Conservation (phyloP, 1,139 yeast species). For the Diutina pseudorugosa region DNA sequence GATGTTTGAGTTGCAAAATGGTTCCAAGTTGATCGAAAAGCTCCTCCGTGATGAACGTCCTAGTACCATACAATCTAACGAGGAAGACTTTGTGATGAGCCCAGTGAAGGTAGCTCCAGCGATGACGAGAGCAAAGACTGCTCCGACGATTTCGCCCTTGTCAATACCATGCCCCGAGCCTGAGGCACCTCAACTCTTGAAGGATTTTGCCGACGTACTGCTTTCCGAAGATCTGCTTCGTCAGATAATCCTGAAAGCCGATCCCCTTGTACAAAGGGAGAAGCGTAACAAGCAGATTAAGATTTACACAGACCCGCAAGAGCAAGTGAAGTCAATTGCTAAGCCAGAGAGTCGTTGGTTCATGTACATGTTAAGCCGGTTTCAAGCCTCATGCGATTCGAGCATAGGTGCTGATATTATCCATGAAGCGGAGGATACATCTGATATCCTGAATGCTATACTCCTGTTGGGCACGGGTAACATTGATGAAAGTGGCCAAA, state of each 20-base stretch:
- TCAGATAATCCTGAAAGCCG: constrained; percentile 26
- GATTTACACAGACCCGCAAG: constrained; percentile 23
- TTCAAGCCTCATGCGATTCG: constrained; percentile 7
- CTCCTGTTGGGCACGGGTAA: constrained; percentile 7
- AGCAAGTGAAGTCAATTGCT: constrained; percentile 17
- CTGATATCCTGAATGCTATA: constrained; percentile 7
- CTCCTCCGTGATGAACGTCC: neutral
- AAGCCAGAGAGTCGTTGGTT: constrained; percentile 30
- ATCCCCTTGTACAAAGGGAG: constrained; percentile 27
- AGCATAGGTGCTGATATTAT: constrained; percentile 11
- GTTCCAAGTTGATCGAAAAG: neutral
- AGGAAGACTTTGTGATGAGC: neutral
- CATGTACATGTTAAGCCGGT: constrained; percentile 24
- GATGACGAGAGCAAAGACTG: neutral
- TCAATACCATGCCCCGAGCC: neutral
- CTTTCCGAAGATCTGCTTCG: constrained; percentile 16
- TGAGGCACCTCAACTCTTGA: constrained; percentile 11
- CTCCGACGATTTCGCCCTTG: neutral
- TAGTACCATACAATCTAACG: neutral
- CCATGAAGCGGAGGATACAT: constrained; percentile 13
- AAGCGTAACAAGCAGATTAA: constrained; percentile 22
- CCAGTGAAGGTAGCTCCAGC: neutral
- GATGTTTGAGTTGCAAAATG: neutral
- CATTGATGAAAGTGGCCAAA: constrained; percentile 9
- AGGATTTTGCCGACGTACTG: constrained; percentile 29